phyloP scores from a whole-genome alignment of 176 grass and related monocot species.

The Dendrocalamus sinicus region DNA sequence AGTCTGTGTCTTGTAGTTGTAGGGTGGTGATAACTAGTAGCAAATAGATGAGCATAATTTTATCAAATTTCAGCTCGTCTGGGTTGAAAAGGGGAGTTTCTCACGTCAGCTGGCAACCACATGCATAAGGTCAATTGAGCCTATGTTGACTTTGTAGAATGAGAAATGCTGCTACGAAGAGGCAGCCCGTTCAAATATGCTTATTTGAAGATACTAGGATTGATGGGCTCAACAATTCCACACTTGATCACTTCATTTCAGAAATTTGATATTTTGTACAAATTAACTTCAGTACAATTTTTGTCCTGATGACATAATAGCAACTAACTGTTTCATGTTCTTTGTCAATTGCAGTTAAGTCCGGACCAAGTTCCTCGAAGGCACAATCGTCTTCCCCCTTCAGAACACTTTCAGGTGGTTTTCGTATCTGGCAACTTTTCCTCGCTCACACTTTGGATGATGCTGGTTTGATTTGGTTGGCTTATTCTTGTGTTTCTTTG shows the following conservation, averaged over 20 bases:
- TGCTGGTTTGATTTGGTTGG: constrained; percentile 31
- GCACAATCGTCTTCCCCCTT: constrained; percentile 73
- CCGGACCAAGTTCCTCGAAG: constrained; percentile 52
- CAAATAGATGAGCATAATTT: not conserved
- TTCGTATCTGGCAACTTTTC: constrained; percentile 25
- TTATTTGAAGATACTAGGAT: constrained; percentile 8
- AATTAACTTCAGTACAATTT: not conserved
- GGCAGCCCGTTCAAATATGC: not conserved
- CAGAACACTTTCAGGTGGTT: constrained; percentile 63
- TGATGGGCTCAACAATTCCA: constrained; percentile 31
- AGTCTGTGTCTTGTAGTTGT: not conserved
- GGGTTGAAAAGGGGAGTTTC: constrained; percentile 6
- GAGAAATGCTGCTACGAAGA: constrained; percentile 11
- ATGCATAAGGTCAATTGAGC: not conserved
- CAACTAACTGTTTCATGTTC: constrained; percentile 34
- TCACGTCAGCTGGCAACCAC: not conserved
- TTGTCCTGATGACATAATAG: constrained; percentile 23
- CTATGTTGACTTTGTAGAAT: constrained; percentile 10
- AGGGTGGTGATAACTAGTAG: constrained; percentile 13
- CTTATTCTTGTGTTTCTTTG: constrained; percentile 43
- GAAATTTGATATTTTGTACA: not conserved
- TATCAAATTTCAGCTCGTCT: constrained; percentile 13
- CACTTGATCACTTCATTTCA: constrained; percentile 29
- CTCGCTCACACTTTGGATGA: not conserved
- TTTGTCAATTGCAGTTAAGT: constrained; percentile 47